These are phyloP conservation scores for Globisporangium viniferum DNA, from an alignment of 352 stramenopile genomes.

Conservation along the genomic window DNA sequence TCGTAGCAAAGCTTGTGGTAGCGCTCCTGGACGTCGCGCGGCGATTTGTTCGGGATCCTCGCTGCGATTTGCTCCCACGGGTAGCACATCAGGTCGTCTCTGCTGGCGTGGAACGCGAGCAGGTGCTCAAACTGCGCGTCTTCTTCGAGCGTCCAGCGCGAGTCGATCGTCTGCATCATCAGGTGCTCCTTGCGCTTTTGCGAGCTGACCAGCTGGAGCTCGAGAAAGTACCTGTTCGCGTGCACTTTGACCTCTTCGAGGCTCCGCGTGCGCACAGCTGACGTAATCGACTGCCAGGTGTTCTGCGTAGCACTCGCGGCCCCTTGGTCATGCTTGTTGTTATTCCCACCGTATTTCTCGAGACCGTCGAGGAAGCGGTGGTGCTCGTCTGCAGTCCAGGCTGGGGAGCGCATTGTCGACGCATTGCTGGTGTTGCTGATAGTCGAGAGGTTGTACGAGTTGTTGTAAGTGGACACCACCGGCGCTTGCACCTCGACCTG, in stretches of 20 bases:
- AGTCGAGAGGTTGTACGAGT: slow-evolving; percentile 27
- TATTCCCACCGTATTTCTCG: slow-evolving; percentile 45
- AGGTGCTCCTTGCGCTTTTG: slow-evolving; percentile 45
- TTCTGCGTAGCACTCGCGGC: slow-evolving; percentile 25
- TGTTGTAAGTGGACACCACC: slow-evolving; percentile 12
- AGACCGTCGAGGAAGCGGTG: slow-evolving; percentile 62
- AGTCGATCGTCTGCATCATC: slow-evolving; percentile 52
- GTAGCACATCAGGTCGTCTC: slow-evolving; percentile 30
- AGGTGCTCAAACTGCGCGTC: slow-evolving; percentile 65
- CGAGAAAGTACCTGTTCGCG: slow-evolving; percentile 48
- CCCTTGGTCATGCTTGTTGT: slow-evolving; percentile 18
- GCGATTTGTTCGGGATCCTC: slow-evolving; percentile 45
- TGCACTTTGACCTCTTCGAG: slow-evolving; percentile 41
- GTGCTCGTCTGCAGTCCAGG: slow-evolving; percentile 65
- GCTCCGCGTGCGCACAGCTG: slow-evolving; percentile 48
- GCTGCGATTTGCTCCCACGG: slow-evolving; percentile 61
- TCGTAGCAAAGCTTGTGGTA: slow-evolving; percentile 81
- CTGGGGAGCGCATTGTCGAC: neutral
- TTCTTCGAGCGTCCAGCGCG: slow-evolving; percentile 58
- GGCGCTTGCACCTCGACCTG: slow-evolving; percentile 9
- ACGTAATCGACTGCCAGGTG: slow-evolving; percentile 59
- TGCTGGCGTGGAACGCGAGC: slow-evolving; percentile 38
- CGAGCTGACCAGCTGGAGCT: slow-evolving; percentile 40
- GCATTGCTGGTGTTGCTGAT: neutral
- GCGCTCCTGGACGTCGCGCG: slow-evolving; percentile 51